These are phyloP conservation scores for Dicorynia guianensis DNA, from an alignment of 306 rosid species.

Conservation along the genomic window DNA sequence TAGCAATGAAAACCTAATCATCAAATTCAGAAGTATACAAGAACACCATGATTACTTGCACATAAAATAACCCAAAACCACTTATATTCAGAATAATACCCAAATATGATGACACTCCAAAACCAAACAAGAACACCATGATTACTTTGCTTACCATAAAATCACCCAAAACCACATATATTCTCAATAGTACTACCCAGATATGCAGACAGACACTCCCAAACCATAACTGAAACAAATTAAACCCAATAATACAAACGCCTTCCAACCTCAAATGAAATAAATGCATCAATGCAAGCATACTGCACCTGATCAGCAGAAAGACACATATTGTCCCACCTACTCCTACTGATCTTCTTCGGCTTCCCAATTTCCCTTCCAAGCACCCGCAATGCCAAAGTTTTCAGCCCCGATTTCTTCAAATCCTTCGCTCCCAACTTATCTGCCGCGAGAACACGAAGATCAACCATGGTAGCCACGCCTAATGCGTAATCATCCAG, in stretches of 20 bases:
- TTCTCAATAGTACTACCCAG: too few relatives aligned
- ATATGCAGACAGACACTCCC: too few relatives aligned
- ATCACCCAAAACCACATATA: too few relatives aligned
- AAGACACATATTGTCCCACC: not conserved
- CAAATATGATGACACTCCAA: too few relatives aligned
- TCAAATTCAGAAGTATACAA: not conserved
- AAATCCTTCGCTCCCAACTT: not conserved
- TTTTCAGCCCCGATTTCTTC: not conserved
- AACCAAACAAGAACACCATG: too few relatives aligned
- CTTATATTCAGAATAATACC: too few relatives aligned
- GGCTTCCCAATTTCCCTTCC: not conserved
- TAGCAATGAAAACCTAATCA: not conserved
- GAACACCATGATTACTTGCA: too few relatives aligned
- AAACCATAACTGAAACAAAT: not conserved
- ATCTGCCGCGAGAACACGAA: not conserved
- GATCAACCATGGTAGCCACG: not conserved
- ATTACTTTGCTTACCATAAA: too few relatives aligned
- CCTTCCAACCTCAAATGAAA: not conserved
- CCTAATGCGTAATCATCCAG: not conserved
- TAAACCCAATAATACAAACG: not conserved
- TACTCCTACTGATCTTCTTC: not conserved
- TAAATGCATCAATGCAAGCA: not conserved
- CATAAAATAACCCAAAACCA: too few relatives aligned
- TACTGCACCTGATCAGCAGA: not conserved
- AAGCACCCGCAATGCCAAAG: not conserved